phyloP scores from a whole-genome alignment of 2,329 filamentous ascomycete species.

The Bretziella fagacearum region DNA sequence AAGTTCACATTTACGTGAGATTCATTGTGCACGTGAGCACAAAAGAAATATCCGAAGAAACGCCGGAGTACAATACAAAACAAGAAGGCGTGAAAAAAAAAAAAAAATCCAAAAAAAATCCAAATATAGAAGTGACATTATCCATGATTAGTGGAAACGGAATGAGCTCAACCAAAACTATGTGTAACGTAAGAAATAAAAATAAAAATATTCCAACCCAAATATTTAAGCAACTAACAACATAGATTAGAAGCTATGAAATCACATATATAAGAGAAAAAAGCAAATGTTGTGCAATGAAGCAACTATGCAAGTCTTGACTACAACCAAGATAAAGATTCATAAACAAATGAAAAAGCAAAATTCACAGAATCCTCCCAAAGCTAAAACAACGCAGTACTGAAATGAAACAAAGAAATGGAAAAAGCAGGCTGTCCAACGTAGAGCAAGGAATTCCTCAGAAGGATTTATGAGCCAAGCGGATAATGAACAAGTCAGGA shows the following conservation, averaged over 20 bases:
- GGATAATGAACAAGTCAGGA: background rate
- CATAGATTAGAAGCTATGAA: background rate
- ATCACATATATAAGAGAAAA: background rate
- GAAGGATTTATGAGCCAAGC: background rate
- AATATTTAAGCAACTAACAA: background rate
- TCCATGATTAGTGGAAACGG: no score
- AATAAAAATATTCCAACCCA: conserved; percentile 1
- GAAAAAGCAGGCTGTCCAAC: no score
- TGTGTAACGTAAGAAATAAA: background rate
- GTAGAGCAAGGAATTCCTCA: background rate
- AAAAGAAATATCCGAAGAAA: no score
- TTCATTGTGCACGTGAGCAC: no score
- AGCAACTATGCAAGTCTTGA: conserved; percentile 3
- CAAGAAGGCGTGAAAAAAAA: no score
- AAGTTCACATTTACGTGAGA: no score
- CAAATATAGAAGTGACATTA: no score
- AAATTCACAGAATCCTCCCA: background rate
- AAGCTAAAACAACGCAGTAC: background rate
- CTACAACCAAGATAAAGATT: conserved; percentile 1
- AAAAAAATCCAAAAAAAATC: no score
- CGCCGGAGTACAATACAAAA: no score
- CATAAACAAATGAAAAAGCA: background rate
- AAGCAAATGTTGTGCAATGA: conserved; percentile 3
- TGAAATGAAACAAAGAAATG: background rate
- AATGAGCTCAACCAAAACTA: no score